Conservation (phyloP, 2,329 filamentous ascomycete genomes). For the Nemania sp. region DNA sequence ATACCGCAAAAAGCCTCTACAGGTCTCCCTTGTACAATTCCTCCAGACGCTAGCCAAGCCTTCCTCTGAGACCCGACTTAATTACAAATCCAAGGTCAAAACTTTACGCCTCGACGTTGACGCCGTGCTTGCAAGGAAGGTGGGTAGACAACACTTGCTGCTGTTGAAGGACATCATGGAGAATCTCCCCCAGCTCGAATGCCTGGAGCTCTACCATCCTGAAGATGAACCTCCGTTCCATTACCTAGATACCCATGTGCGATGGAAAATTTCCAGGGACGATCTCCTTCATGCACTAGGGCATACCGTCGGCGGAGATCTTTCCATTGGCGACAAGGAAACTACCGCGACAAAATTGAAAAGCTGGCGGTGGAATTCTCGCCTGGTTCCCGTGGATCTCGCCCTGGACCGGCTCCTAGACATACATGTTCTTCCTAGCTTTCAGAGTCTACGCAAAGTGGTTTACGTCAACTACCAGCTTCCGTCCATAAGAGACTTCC, state of each 20-base stretch:
- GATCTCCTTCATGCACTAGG: slow-evolving; percentile 67
- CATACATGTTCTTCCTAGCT: slow-evolving; percentile 60
- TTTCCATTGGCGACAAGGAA: slow-evolving; percentile 45
- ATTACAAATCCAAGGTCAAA: slow-evolving; percentile 73
- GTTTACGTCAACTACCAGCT: slow-evolving; percentile 67
- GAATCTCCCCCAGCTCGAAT: slow-evolving; percentile 66
- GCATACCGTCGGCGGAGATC: slow-evolving; percentile 47
- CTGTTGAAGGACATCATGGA: slow-evolving; percentile 61
- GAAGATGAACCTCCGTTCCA: slow-evolving; percentile 70
- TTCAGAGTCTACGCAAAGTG: slow-evolving; percentile 58
- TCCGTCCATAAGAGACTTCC: slow-evolving; percentile 44
- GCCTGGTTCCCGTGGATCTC: slow-evolving; percentile 51
- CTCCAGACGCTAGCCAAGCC: slow-evolving; percentile 46
- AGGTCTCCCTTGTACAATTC: slow-evolving; percentile 55
- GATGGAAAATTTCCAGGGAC: slow-evolving; percentile 66
- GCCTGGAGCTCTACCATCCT: slow-evolving; percentile 72
- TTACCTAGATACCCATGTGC: slow-evolving; percentile 56
- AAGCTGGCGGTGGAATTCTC: slow-evolving; percentile 66
- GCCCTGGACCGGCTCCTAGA: slow-evolving; percentile 52
- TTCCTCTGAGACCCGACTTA: slow-evolving; percentile 52
- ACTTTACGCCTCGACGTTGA: slow-evolving; percentile 70
- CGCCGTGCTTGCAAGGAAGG: slow-evolving; percentile 35
- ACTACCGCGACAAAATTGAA: slow-evolving; percentile 44
- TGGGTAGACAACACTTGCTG: slow-evolving; percentile 46
- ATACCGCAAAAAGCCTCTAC: slow-evolving; percentile 46